Base-by-base conservation (phyloP, 2,329 filamentous ascomycete species). In the Phaeoacremonium minimum region DNA sequence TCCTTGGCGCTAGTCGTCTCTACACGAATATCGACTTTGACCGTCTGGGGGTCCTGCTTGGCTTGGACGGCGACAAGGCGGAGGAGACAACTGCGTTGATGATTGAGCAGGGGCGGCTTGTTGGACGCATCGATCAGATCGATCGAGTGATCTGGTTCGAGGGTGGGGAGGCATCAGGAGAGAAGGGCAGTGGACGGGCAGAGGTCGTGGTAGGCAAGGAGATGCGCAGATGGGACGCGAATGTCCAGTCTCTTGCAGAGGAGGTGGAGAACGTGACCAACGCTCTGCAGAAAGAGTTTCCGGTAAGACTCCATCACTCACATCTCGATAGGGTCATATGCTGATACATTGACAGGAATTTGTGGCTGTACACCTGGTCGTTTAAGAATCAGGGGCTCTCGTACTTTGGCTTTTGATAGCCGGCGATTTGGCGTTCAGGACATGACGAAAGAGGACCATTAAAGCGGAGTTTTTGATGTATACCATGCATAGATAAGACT, bases 41-140 rank as follows among this genome's bases (percentile, higher is more conserved):
- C 39, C 81, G 82, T 17, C 72, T 98, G 1, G 93, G 83, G 1
- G 66, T 73, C 28, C 73, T 96, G 26, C 69, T 98, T 12, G 89
- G 87, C 0, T 72, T 96, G 5, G 79, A 87, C 40, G 79, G 78
- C 0, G 85, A 86, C 35, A 85, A 83, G 58, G 91, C 91, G 4
- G 93, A 98, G 67, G 82, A 85, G 40, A 96, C 93, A 36, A 93
- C 91, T 11, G 89, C 91, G 5, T 76, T 80, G 49, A 98, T 98
- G 93, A 87, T 98, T 50, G 90, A 97, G 67, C 90, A 96, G 61
- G 89, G 87, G 8, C 80, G 93, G 19, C 64, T 98, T 35, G 78
- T 84, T 4, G 93, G 91, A 7, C 81, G 84, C 39, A 97, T 98
- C 52, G 91, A 98, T 61, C 93, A 98, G 67, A 90, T 98, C 39